These are phyloP conservation scores for Fusarium sp. DNA, from an alignment of 2,329 filamentous ascomycete species.

Conservation along the genomic window DNA sequence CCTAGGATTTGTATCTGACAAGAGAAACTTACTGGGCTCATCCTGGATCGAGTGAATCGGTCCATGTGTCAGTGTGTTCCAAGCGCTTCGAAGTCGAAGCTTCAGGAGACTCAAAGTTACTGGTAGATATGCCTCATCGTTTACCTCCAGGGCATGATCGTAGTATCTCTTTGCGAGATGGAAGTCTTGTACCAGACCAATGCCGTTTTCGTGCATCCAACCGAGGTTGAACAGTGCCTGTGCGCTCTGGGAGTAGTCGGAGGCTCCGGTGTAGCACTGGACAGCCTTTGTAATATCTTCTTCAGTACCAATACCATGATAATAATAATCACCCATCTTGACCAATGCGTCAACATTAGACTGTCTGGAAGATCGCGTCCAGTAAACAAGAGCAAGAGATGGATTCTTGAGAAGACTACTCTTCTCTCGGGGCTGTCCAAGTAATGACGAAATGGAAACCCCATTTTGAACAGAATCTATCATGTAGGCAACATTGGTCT, in stretches of 20 bases:
- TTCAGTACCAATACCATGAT: slow-evolving; percentile 79
- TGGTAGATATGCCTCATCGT: slow-evolving; percentile 91
- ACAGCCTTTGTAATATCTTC: slow-evolving; percentile 85
- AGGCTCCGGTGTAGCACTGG: slow-evolving; percentile 90
- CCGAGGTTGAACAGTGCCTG: slow-evolving; percentile 97
- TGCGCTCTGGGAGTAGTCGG: slow-evolving; percentile 89
- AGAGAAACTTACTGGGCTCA: slow-evolving; percentile 75
- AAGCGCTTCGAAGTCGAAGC: slow-evolving; percentile 84
- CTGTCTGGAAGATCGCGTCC: slow-evolving; percentile 94
- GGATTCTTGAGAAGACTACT: slow-evolving; percentile 61
- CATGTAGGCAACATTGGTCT: slow-evolving; percentile 89
- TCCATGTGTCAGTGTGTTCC: slow-evolving; percentile 94
- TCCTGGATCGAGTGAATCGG: slow-evolving; percentile 91
- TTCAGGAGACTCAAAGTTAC: slow-evolving; percentile 90
- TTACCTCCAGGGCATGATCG: slow-evolving; percentile 90
- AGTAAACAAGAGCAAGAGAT: slow-evolving; percentile 83
- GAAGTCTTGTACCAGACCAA: slow-evolving; percentile 93
- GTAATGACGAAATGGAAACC: slow-evolving; percentile 51
- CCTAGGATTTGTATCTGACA: neutral
- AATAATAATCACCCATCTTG: slow-evolving; percentile 99
- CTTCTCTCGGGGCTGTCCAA: slow-evolving; percentile 54
- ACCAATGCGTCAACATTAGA: slow-evolving; percentile 92
- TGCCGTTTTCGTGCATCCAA: slow-evolving; percentile 99
- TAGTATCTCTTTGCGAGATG: slow-evolving; percentile 97
- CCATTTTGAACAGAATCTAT: slow-evolving; percentile 76